Evolutionary conservation across 2,329 filamentous ascomycete genomes (phyloP), one percentile per base, ranked within the genome.

Genomic region (Niveomyces coronatus): DNA sequence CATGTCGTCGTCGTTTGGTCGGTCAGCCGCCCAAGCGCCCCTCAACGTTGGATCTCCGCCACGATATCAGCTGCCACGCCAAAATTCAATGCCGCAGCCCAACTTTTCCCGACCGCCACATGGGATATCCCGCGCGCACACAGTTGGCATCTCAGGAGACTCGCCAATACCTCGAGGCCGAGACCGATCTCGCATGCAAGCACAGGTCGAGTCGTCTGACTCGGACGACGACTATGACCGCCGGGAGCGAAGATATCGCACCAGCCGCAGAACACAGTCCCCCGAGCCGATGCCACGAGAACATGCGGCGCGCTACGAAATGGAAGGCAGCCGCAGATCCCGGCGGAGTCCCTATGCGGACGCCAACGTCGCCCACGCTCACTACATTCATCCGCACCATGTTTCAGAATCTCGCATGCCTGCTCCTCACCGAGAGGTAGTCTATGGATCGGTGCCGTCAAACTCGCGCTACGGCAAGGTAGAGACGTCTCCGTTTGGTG

Each of bases 191-290:
- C 56, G 55, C 31, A 46, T 55, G 46, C 55, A 62, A 7, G 20
- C 61, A 5, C 62, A 65, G 42, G 47, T 51, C 9, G 55, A 55
- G 3, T 53, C 60, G 4, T 52, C 44, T 4, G 61, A 63, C 5
- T 53, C 51, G 10, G 60, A 61, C 2, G 51, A 53, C 1, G 53
- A 58, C 15, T 53, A 55, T 9, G 51, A 50, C 14, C 48, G 47
- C 4, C 49, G 49, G 10, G 50, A 57, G 15, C 49, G 53, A 38
- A 61, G 59, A 46, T 55, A 61, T 19, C 57, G 60, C 38, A n/a
- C n/a, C n/a, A 50, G 49, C 42, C 57, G 54, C 48, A 58, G 54
- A 31, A 53, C 54, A 13, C 56, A 51, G 4, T 60, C 59, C 15
- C 57, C 59, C 9, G 58, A 58, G 9, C 44, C 47, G 9, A 46